Evolutionary conservation across 345 rosid species (phyloP).

Genomic region (Camelina hispida): DNA sequence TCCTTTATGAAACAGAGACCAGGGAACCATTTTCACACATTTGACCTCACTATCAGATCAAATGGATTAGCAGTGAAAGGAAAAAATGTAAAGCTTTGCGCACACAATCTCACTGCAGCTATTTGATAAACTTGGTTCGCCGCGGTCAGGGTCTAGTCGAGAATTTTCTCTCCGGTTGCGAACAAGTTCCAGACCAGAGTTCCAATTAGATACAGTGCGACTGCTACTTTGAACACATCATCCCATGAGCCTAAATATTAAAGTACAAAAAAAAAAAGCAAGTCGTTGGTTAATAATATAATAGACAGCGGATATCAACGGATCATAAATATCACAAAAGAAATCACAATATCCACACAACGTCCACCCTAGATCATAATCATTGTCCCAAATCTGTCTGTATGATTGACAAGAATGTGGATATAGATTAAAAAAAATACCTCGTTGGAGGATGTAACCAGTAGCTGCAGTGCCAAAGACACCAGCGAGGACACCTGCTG

Average conservation of each 20-base stretch:
- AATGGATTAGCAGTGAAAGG: constrained; percentile 9
- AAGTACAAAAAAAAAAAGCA: background rate
- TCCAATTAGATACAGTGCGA: constrained; percentile 77
- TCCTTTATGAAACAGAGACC: constrained; percentile 32
- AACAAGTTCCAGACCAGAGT: constrained; percentile 91
- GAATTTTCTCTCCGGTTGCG: constrained; percentile 85
- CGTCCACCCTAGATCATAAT: background rate
- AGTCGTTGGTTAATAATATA: background rate
- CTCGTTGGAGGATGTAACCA: constrained; percentile 91
- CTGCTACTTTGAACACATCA: constrained; percentile 91
- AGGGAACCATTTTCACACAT: constrained; percentile 18
- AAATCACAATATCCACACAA: no score
- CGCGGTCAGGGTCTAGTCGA: constrained; percentile 54
- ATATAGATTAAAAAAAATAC: constrained; percentile 38
- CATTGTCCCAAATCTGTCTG: background rate
- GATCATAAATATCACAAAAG: no score
- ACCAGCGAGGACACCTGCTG: constrained; percentile 96
- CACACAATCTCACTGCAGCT: constrained; percentile 29
- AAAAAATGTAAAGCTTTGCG: constrained; percentile 3
- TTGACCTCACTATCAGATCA: constrained; percentile 23
- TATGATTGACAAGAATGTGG: background rate
- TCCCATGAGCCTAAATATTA: constrained; percentile 84
- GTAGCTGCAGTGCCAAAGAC: constrained; percentile 97
- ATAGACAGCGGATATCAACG: background rate
- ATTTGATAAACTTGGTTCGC: constrained; percentile 12